Evolutionary conservation across 2,329 filamentous ascomycete species (phyloP), one percentile per base, ranked within the genome.

Genomic region (Exophiala dermatitidis): DNA sequence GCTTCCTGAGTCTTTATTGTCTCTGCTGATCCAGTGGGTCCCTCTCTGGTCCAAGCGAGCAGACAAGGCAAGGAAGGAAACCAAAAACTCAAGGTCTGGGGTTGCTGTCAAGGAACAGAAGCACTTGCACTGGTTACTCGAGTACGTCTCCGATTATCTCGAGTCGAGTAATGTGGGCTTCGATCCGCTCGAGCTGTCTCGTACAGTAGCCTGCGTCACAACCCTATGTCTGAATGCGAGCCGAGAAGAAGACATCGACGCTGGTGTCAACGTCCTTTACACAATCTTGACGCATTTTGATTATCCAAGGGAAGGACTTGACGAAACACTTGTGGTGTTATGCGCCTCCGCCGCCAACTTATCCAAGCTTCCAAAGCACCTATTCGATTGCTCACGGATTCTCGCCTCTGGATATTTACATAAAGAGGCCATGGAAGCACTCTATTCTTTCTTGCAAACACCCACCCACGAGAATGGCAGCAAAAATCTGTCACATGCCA

Each of bases 261-360:
- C 41, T 31, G 54, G 56, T 26, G 50, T 62, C 47, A 52, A 47
- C 30, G 46, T 61, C 9, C 50, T 61, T 8, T 52, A 60, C 30
- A 42, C 53, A 31, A 48, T 62, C 19, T 36, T 52, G 9, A 43
- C 52, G 4, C 46, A 53, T 38, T 57, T 57, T 31, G 47, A 54
- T 2, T 61, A 60, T 42, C 60, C 60, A 19, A 36, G 42, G 33
- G 45, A 45, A 7, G 54, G 57, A 5, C 51, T 62, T 7, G 34
- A 56, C 7, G 52, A 61, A 26, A 58, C 53, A 9, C 45, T 61
- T 19, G 56, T 55, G 33, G 54, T 59, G 4, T 43, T 62, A 31
- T 61, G 54, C 31, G 57, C 60, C 38, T 59, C 60, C 36, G 46
- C 50, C 12, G 53, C 60, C 19, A 57, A 58, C 46, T 44, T 62